Evolutionary conservation across 495 filamentous ascomycete genomes (phyloP).

Genomic region (Aspergillus funiculosus): DNA sequence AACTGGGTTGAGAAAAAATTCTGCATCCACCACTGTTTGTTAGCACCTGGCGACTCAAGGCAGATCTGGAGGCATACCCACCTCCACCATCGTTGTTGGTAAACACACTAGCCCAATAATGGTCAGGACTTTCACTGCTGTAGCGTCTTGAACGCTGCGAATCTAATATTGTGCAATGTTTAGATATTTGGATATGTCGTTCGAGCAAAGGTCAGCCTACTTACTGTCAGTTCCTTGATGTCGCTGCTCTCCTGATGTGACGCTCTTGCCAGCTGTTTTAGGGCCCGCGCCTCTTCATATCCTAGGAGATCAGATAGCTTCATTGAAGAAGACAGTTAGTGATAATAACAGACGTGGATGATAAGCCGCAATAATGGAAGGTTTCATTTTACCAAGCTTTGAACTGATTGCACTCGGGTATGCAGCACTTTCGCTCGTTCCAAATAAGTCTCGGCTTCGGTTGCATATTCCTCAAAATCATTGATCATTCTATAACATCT

Average conservation of each 20-base stretch:
- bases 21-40: constrained; percentile 13
- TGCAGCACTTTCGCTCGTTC: constrained; percentile 9
- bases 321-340: too few relatives aligned
- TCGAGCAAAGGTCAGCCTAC: neutral
- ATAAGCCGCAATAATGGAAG: too few relatives aligned
- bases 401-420: constrained; percentile 4
- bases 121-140: constrained; percentile 34
- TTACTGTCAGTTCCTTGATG: constrained; percentile 3
- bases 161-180: constrained; percentile 3
- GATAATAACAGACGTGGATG: too few relatives aligned
- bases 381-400: constrained; percentile 2
- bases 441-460: neutral
- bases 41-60: neutral
- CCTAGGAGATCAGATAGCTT: too few relatives aligned
- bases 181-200: neutral
- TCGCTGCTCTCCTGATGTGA: neutral
- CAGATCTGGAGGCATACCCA: constrained; percentile 10
- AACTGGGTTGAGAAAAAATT: constrained; percentile 37
- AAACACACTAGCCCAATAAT: constrained; percentile 32
- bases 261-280: neutral
- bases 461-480: constrained; percentile 7
- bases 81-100: constrained; percentile 31
- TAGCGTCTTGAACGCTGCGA: constrained; percentile 28
- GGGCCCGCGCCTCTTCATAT: too few relatives aligned
- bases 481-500: neutral